Base-by-base conservation (phyloP, 108 stramenopile species). In the Cylindrotheca fusiformis region DNA sequence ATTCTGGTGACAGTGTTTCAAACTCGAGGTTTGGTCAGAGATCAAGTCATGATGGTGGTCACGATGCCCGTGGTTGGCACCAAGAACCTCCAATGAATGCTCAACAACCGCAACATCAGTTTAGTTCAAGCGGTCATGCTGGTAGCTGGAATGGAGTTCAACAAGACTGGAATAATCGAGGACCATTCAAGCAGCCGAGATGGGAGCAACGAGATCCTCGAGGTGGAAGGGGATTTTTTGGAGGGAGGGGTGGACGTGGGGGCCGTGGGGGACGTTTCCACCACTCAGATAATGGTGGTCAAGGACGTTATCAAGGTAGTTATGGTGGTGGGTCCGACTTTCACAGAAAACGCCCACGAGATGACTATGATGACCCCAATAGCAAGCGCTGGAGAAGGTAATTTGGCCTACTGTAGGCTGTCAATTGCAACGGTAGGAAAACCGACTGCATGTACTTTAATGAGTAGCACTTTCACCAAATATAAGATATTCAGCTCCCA, bases 281-380 rank as follows among this genome's bases (percentile, higher is more conserved):
- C 55, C 54, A 55, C 2, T 36, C 10, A 5, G 14, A 41, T 14
- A 14, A 41, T 41, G 57, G 64, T 4, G 55, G 56, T 26, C 3
- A 59, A 56, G 57, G 68, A n/a, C 41, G 53, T 20, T 31, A 32
- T 29, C 30, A 63, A 21, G 52, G 49, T 23, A n/a, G n/a, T n/a
- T n/a, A n/a, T n/a, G 57, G 58, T 29, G 63, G 55, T 30, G 71
- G 67, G 31, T 63, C 45, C 22, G 22, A 55, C 23, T 56, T 64
- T 24, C 58, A 67, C 12, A 48, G 72, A 10, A 79, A 79, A 33
- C 57, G 76, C n/a, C 69, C 76, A 1, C 49, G 80, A 30, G 75
- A 69, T 45, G 74, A 79, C 49, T 63, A 68, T 48, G 65, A 58
- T 36, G 76, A 57, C 21, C 24, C 53, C 2, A 46, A 53, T 25